These are phyloP conservation scores for Aspergillus taichungensis DNA, from an alignment of 495 filamentous ascomycete species.

Conservation along the genomic window DNA sequence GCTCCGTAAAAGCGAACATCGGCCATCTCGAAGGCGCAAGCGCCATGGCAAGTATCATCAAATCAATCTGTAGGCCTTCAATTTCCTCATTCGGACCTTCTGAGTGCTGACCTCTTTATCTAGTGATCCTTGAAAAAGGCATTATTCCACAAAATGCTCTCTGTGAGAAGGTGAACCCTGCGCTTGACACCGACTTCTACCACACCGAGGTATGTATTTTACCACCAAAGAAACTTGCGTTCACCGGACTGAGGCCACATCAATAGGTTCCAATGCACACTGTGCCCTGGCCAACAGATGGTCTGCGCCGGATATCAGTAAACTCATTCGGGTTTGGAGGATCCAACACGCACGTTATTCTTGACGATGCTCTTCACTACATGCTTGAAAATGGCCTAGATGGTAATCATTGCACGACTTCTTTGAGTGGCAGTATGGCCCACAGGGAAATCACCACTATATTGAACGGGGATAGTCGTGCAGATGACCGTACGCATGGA, in stretches of 20 bases:
- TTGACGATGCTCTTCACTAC: slow-evolving; percentile 12
- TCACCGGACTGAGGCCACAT: too few relatives aligned
- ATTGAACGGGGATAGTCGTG: background rate
- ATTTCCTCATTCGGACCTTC: too few relatives aligned
- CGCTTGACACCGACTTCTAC: slow-evolving; percentile 12
- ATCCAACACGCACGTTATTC: slow-evolving; percentile 20
- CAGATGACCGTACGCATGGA: background rate
- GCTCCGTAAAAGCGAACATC: slow-evolving; percentile 41
- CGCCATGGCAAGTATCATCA: slow-evolving; percentile 48
- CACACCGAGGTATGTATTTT: slow-evolving; percentile 9
- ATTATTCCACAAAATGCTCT: slow-evolving; percentile 36
- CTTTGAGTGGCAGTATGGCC: too few relatives aligned
- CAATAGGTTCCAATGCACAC: background rate
- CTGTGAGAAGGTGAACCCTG: slow-evolving; percentile 38
- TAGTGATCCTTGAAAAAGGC: slow-evolving; percentile 4
- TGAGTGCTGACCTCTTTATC: too few relatives aligned
- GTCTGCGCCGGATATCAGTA: slow-evolving; percentile 9
- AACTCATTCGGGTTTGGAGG: slow-evolving; percentile 27
- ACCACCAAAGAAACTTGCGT: too few relatives aligned
- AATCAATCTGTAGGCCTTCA: slow-evolving; percentile 22
- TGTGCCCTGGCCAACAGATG: slow-evolving; percentile 7
- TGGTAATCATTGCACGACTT: slow-evolving; percentile 10
- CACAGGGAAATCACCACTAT: too few relatives aligned
- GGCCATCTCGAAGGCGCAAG: slow-evolving; percentile 44
- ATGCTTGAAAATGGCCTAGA: background rate